Conservation (phyloP, 2,329 filamentous ascomycete genomes). For the Pyrenochaeta sp. region DNA sequence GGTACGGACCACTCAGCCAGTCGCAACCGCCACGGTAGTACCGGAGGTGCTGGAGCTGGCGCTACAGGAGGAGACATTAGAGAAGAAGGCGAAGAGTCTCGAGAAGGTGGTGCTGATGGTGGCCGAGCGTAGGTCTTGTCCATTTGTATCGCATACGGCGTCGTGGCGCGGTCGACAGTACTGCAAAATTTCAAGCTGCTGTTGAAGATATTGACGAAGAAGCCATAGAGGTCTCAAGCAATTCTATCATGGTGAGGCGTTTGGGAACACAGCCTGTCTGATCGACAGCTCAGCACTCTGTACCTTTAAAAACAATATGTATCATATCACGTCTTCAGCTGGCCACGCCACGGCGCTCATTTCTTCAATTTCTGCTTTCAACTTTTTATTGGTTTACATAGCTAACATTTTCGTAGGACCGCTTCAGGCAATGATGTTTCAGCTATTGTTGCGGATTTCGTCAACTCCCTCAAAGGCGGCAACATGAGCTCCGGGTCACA, state of each 20-base stretch:
- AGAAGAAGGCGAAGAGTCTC: conserved; percentile 85
- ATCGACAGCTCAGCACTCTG: conserved; percentile 36
- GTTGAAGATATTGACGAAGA: conserved; percentile 28
- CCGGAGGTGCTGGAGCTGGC: conserved; percentile 83
- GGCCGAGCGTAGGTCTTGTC: conserved; percentile 95
- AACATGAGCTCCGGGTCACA: conserved; percentile 50
- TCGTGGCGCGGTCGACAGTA: conserved; percentile 47
- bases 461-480: conserved; percentile 77
- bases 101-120: conserved; percentile 94
- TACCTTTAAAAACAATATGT: conserved; percentile 49
- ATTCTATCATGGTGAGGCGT: conserved; percentile 42
- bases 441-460: conserved; percentile 84
- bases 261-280: conserved; percentile 35
- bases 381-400: conserved; percentile 4
- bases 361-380: conserved; percentile 11
- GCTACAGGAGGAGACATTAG: conserved; percentile 92
- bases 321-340: conserved; percentile 35
- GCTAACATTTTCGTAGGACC: conserved; percentile 46
- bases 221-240: conserved; percentile 22
- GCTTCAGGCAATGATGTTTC: conserved; percentile 72
- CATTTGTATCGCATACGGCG: conserved; percentile 39
- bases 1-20: conserved; percentile 56
- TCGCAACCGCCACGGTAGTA: conserved; percentile 51
- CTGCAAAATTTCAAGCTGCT: conserved; percentile 27
- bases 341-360: conserved; percentile 42